Percentiles rank a stretch among this genome's conserved stretches.
Conservation (phyloP, 192 early-diverging fungal genomes). For the Dissophora globulifera region DNA sequence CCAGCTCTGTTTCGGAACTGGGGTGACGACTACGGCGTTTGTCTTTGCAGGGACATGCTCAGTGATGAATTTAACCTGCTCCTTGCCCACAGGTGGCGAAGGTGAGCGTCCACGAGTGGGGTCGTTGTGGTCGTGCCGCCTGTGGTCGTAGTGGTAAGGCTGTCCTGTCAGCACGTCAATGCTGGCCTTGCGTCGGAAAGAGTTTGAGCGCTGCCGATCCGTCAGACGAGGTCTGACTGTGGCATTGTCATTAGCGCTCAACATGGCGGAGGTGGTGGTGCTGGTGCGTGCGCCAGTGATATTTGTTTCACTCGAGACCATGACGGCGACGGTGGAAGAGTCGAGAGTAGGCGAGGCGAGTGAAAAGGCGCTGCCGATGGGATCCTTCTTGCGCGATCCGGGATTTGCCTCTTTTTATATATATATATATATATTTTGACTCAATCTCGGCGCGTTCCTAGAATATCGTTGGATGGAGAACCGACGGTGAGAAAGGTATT, state of each 20-base stretch:
- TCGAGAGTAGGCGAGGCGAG: not conserved
- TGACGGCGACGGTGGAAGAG: not conserved
- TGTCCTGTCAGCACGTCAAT: constrained; percentile 32
- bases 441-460: no score
- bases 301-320: not conserved
- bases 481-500: not conserved
- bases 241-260: no score
- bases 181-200: constrained; percentile 31
- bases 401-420: not conserved
- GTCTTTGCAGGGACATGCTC: no score
- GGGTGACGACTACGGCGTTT: not conserved
- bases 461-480: no score
- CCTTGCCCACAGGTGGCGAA: constrained; percentile 40
- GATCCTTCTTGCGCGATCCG: constrained; percentile 13
- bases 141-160: constrained; percentile 43
- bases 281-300: not conserved
- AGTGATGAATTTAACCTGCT: no score
- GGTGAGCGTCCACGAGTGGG: constrained; percentile 37
- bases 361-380: not conserved
- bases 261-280: not conserved
- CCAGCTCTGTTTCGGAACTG: constrained; percentile 23
- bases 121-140: constrained; percentile 38
- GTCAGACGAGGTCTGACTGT: not conserved
- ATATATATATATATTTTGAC: no score
- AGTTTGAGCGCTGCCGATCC: constrained; percentile 26